Evolutionary conservation across 192 early-diverging fungal species (phyloP), one percentile per base, ranked within the genome.

Genomic region (Lobosporangium transversale): DNA sequence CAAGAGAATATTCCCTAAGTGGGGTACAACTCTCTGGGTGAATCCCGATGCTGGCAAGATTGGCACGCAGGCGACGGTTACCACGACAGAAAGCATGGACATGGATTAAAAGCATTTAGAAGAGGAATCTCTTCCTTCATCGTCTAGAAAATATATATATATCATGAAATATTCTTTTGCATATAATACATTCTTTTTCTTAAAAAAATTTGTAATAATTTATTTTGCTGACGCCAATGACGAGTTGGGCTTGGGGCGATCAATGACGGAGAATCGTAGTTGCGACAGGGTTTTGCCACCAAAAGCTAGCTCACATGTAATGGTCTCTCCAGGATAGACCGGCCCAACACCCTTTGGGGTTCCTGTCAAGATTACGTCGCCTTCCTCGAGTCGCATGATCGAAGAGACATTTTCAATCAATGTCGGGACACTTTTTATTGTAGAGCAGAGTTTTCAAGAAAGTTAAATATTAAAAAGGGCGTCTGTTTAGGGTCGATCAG

Each of bases 1-100:
- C 65, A 76, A 99, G 86, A 87, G 97, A 43, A 87, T 97, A 44
- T 98, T 93, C 78, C 97, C 97, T 61, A 97, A 96, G 83, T 97
- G 95, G 97, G 93, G 82, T 62, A 96, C 95, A n/a, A 61, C 59
- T 24, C 54, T 88, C 11, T 88, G 80, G 79, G 53, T 76, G 53
- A 76, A 76, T 59, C 73, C 73, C 17, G 52, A 59, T 55, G 65
- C 73, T 32, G 73, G 73, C 2, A 54, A 52, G 44, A 29, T 29
- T 4, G 33, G 53, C 14, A 35, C 58, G 15, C 43, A 48, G 23
- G 73, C 59, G 2, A 59, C 66, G 40, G n/a, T n/a, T n/a, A 54
- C 56, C 11, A 24, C 58, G 43, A 47, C 36, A 40, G 73, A 76
- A 53, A 58, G 73, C 59, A 76, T 76, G 73, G 73, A 76, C 40